These are phyloP conservation scores for Rubroshorea leprosula DNA, from an alignment of 345 rosid species.

Conservation along the genomic window DNA sequence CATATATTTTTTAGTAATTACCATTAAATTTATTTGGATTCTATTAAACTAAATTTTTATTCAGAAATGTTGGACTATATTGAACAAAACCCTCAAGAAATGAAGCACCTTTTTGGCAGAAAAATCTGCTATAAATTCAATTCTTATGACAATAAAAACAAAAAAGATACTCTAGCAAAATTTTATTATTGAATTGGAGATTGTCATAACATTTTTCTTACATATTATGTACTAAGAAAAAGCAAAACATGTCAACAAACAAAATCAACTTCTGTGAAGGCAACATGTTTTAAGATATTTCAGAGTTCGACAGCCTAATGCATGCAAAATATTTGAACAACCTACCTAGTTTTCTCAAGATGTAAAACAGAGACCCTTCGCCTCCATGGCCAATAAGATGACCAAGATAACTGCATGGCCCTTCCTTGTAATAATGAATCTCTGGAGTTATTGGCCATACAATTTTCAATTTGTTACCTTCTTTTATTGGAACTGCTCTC, in stretches of 20 bases:
- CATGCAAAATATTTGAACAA: constrained; percentile 15
- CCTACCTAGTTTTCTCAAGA: constrained; percentile 81
- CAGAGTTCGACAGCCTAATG: neutral
- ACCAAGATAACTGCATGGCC: constrained; percentile 73
- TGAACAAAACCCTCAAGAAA: no score
- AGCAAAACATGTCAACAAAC: neutral
- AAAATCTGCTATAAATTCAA: neutral
- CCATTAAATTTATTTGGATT: no score
- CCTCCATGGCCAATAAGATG: constrained; percentile 93
- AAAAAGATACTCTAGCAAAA: neutral
- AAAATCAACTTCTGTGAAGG: neutral
- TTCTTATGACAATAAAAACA: neutral
- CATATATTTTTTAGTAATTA: no score
- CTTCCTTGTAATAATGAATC: constrained; percentile 78
- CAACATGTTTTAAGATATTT: neutral
- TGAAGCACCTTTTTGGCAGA: neutral
- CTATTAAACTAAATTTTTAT: no score
- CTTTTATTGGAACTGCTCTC: constrained; percentile 67
- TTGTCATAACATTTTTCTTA: neutral
- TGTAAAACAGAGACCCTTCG: constrained; percentile 78
- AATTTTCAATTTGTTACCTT: constrained; percentile 74
- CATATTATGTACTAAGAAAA: neutral
- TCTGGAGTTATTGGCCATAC: constrained; percentile 83
- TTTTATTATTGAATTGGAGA: neutral
- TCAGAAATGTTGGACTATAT: no score